Base-by-base conservation (phyloP, 2,329 filamentous ascomycete species). In the Apiospora sp. region DNA sequence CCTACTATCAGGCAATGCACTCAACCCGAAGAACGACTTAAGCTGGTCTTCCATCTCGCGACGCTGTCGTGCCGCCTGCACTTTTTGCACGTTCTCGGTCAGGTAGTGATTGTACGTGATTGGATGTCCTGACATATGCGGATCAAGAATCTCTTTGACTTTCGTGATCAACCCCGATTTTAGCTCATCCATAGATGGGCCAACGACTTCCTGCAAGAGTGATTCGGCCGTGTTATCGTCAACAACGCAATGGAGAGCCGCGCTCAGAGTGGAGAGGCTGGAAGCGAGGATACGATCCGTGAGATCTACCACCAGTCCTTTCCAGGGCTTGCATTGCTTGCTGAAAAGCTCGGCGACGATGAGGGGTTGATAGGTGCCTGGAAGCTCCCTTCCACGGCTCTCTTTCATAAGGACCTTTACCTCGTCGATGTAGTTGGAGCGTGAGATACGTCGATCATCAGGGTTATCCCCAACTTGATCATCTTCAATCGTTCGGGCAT, bases 61-160 rank as follows among this genome's bases (percentile, higher is more conserved):
- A 4, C 16, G 46, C 1, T 27, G 67, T 7, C 74, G 73, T 1
- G 70, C 27, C 0, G 41, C 13, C 27, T 78, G 79, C 22, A 76
- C 76, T 48, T 80, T 78, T 58, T 83, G 79, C 1, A 84, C 75
- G 1, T 74, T 81, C 8, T 83, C 79, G 0, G 79, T 82, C 13
- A 58, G 51, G 27, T 58, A 58, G 27, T 58, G 51, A 6, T 85
- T 83, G 72, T 84, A 84, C 0, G 83, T 84, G 44, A 85, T 84
- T 0, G 83, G 82, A 70, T 85, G 83, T 0, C 76, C 73, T 0
- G 74, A 71, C 1, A 73, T 46, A 67, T 82, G 78, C 0, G 78
- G 77, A 5, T 68, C 70, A 5, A 83, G 34, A 0, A 83, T 70
- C 70, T 81, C 79, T 4, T 72, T 48, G 0, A 79, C 68, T 71